These are phyloP conservation scores for Hypoxylon sp. DNA, from an alignment of 2,329 filamentous ascomycete species.

Conservation along the genomic window DNA sequence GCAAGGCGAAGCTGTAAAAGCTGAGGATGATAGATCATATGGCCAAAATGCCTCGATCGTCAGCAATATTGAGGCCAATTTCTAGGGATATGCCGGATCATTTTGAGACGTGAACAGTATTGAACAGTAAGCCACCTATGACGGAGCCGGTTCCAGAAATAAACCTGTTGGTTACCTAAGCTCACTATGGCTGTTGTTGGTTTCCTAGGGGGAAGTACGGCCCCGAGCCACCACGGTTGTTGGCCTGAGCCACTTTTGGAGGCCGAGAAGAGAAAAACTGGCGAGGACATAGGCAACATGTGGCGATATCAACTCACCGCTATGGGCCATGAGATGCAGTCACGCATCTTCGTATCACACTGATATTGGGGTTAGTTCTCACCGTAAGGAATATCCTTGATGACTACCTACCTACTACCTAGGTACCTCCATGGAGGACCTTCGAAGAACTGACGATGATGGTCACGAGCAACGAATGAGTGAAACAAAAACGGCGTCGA, in stretches of 20 bases:
- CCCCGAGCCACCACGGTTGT: not conserved
- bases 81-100: not conserved
- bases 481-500: slow-evolving; percentile 3
- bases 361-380: slow-evolving; percentile 25
- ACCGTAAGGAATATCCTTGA: slow-evolving; percentile 2
- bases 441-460: not conserved
- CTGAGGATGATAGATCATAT: slow-evolving; percentile 27
- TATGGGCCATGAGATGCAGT: slow-evolving; percentile 29
- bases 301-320: slow-evolving; percentile 18
- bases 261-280: slow-evolving; percentile 4
- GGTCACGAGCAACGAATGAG: not conserved
- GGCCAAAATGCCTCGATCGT: slow-evolving; percentile 12
- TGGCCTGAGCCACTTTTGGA: not conserved
- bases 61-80: slow-evolving; percentile 22
- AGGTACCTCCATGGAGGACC: not conserved
- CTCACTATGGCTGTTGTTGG: not conserved
- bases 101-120: slow-evolving; percentile 7
- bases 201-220: not conserved
- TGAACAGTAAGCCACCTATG: slow-evolving; percentile 26
- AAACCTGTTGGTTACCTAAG: not conserved
- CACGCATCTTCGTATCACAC: slow-evolving; percentile 20
- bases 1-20: slow-evolving; percentile 10
- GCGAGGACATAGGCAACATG: slow-evolving; percentile 11
- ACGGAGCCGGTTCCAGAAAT: not conserved
- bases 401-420: not conserved